Conservation (phyloP, 108 stramenopile genomes). For the Skeletonema menzelii region DNA sequence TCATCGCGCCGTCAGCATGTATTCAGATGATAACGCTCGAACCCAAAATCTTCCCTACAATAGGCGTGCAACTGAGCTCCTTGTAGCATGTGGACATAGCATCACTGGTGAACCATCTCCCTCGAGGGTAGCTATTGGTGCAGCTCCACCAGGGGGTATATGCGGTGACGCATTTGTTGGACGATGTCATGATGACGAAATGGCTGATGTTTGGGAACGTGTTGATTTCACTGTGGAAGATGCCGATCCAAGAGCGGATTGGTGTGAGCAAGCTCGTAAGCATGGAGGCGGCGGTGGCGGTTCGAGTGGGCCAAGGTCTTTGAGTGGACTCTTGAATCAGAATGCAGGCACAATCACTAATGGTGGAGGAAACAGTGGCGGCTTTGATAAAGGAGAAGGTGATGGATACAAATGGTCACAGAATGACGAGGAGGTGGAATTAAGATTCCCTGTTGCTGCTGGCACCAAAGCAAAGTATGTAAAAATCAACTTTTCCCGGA, state of each 20-base stretch:
- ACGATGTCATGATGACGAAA: constrained; percentile 72
- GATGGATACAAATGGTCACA: constrained; percentile 67
- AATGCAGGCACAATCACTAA: constrained; percentile 12
- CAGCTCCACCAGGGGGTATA: constrained; percentile 44
- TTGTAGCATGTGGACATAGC: constrained; percentile 66
- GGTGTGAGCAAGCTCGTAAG: constrained; percentile 55
- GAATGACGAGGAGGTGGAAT: constrained; percentile 76
- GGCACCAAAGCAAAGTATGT: constrained; percentile 65
- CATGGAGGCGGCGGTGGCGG: constrained; percentile 58
- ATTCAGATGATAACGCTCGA: constrained; percentile 58
- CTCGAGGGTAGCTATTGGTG: constrained; percentile 18
- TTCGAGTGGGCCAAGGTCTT: constrained; percentile 30
- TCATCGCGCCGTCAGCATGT: constrained; percentile 71
- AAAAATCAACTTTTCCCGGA: constrained; percentile 59
- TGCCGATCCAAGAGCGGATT: constrained; percentile 38
- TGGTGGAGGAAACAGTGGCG: constrained; percentile 12
- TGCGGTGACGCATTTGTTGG: constrained; percentile 83
- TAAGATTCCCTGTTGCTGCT: constrained; percentile 56
- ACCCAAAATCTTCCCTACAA: constrained; percentile 53
- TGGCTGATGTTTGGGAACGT: constrained; percentile 68
- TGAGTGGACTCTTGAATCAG: constrained; percentile 26
- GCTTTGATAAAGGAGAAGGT: constrained; percentile 33
- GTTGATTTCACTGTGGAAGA: constrained; percentile 61
- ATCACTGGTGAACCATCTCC: constrained; percentile 23
- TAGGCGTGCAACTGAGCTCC: constrained; percentile 55